Evolutionary conservation across 352 stramenopile genomes (phyloP).

Genomic region (Phytophthora citricola): DNA sequence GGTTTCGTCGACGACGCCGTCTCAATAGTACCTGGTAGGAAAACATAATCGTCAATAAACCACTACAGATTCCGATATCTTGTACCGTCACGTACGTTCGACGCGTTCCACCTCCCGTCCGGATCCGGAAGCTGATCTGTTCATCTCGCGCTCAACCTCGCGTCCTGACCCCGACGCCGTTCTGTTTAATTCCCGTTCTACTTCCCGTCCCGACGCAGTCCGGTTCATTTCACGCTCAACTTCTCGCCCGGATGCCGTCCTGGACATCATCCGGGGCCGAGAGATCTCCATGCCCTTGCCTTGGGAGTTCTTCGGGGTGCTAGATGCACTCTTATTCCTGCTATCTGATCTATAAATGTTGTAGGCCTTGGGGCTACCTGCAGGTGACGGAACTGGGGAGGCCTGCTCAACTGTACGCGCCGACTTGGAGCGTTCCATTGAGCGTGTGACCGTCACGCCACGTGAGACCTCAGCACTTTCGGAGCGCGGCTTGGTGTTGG

Average conservation of each 20-base stretch:
- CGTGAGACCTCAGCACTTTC: constrained; percentile 55
- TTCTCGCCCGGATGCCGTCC: constrained; percentile 52
- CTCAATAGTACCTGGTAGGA: constrained; percentile 40
- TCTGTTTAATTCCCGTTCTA: constrained; percentile 63
- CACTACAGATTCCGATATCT: constrained; percentile 4
- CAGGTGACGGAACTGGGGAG: constrained; percentile 46
- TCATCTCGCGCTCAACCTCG: constrained; percentile 47
- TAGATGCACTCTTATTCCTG: constrained; percentile 44
- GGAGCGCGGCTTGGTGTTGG: constrained; percentile 23
- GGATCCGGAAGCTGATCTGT: constrained; percentile 26
- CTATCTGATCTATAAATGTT: constrained; percentile 77
- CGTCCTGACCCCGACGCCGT: constrained; percentile 44
- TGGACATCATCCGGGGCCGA: constrained; percentile 75
- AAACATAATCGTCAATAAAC: constrained; percentile 3
- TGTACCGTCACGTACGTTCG: constrained; percentile 29
- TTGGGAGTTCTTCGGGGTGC: constrained; percentile 44
- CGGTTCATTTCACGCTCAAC: constrained; percentile 40
- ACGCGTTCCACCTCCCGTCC: constrained; percentile 50
- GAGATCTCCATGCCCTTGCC: constrained; percentile 80
- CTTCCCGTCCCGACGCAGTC: constrained; percentile 41
- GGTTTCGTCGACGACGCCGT: constrained; percentile 49
- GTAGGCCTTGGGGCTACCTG: constrained; percentile 41
- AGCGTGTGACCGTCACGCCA: constrained; percentile 61
- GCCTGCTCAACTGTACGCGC: constrained; percentile 45
- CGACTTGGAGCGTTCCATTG: constrained; percentile 66